A percentile compares a stretch with the other conserved stretches of the same genome.
Evolutionary conservation across 495 filamentous ascomycete genomes (phyloP).

Genomic region (Hyaloscypha finlandica): DNA sequence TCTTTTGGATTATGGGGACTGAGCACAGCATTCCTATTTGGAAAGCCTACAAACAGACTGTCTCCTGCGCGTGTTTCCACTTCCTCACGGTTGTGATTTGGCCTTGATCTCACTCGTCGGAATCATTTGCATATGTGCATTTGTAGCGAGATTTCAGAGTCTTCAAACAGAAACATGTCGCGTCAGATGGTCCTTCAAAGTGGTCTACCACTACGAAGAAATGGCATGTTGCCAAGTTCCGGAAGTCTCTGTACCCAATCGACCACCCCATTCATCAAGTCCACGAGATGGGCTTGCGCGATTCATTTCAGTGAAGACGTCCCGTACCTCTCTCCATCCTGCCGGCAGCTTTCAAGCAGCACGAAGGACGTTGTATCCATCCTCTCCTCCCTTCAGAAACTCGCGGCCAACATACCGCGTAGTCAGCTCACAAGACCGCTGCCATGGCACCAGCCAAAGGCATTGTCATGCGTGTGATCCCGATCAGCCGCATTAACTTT

Average conservation of each 20-base stretch:
- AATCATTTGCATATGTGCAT: slow-evolving; percentile 40
- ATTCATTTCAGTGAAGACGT: slow-evolving; percentile 36
- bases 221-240: slow-evolving; percentile 33
- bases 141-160: slow-evolving; percentile 33
- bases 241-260: slow-evolving; percentile 24
- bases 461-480: slow-evolving; percentile 32
- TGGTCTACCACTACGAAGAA: slow-evolving; percentile 22
- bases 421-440: slow-evolving; percentile 47
- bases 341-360: slow-evolving; percentile 34
- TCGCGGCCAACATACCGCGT: slow-evolving; percentile 25
- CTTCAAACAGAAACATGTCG: slow-evolving; percentile 32
- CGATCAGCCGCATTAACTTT: slow-evolving; percentile 72
- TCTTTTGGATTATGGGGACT: slow-evolving; percentile 24
- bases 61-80: slow-evolving; percentile 29
- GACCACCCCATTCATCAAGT: slow-evolving; percentile 17
- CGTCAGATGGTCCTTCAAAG: slow-evolving; percentile 25
- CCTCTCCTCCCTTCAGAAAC: slow-evolving; percentile 43
- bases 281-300: slow-evolving; percentile 28
- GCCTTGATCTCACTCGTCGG: slow-evolving; percentile 43
- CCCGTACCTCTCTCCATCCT: slow-evolving; percentile 47
- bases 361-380: slow-evolving; percentile 42
- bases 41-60: slow-evolving; percentile 34
- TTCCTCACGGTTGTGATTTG: slow-evolving; percentile 27
- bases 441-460: slow-evolving; percentile 57
- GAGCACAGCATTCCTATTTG: slow-evolving; percentile 28